Percentiles rank a stretch among this genome's conserved stretches.
phyloP scores from a whole-genome alignment of 108 stramenopile species.

The Nitzschia inconspicua region DNA sequence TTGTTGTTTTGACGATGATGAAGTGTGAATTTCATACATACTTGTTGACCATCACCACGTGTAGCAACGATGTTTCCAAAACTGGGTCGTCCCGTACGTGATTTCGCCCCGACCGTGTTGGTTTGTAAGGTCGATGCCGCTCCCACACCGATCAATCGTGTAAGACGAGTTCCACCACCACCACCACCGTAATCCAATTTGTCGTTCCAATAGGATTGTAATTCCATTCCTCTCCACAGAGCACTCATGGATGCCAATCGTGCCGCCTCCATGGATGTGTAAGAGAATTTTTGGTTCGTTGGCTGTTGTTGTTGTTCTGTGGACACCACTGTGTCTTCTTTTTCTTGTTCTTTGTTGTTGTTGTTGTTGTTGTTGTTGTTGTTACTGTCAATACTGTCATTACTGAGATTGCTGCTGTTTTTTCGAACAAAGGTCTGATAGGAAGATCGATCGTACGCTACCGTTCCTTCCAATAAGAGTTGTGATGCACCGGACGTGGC shows the following conservation, averaged over 20 bases:
- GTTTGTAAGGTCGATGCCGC: too few species aligned
- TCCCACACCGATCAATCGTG: too few species aligned
- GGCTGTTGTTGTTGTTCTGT: too few species aligned
- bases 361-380: not conserved
- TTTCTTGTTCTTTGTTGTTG: too few species aligned
- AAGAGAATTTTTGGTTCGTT: too few species aligned
- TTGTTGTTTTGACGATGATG: not conserved
- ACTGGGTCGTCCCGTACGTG: too few species aligned
- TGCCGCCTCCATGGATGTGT: slow-evolving; percentile 50
- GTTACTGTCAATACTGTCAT: not conserved
- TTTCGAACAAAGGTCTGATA: slow-evolving; percentile 50
- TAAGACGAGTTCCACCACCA: too few species aligned
- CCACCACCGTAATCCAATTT: too few species aligned
- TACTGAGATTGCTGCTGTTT: not conserved
- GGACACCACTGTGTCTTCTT: too few species aligned
- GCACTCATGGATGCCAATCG: slow-evolving; percentile 50
- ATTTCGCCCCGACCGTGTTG: too few species aligned
- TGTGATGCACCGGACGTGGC: slow-evolving; percentile 72
- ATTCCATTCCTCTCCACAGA: slow-evolving; percentile 43
- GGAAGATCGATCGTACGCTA: slow-evolving; percentile 64
- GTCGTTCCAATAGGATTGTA: too few species aligned
- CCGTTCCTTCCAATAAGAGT: slow-evolving; percentile 54
- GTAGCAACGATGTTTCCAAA: slow-evolving; percentile 56
- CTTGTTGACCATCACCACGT: slow-evolving; percentile 38
- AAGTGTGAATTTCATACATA: slow-evolving; percentile 10